phyloP scores from a whole-genome alignment of 1,284 basidiomycete species.

The Austroboletus niveus region DNA sequence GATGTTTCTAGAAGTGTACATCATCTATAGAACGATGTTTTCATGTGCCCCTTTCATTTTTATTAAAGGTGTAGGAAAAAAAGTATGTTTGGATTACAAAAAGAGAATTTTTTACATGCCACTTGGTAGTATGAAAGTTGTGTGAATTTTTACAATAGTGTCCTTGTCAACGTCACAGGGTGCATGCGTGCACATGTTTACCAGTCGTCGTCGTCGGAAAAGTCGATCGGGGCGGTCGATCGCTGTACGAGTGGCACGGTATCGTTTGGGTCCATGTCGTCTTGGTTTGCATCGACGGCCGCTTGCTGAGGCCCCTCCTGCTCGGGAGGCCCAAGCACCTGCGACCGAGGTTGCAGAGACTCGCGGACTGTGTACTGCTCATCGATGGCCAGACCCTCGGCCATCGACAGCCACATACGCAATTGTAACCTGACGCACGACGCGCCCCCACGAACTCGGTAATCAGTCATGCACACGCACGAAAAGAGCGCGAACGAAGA shows the following conservation, averaged over 20 bases:
- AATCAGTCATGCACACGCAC: no score
- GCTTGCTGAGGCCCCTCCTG: background rate
- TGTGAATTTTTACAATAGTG: no score
- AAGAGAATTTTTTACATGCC: no score
- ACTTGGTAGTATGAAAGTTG: no score
- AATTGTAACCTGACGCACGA: slow-evolving; percentile 22
- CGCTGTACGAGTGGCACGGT: slow-evolving; percentile 1
- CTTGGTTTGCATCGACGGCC: slow-evolving; percentile 7
- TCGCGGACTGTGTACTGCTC: slow-evolving; percentile 26
- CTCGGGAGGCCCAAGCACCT: slow-evolving; percentile 13
- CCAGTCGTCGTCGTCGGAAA: slow-evolving; percentile 30
- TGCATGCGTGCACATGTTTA: background rate
- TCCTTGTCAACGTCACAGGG: no score
- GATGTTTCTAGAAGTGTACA: slow-evolving; percentile 15
- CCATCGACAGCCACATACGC: slow-evolving; percentile 34
- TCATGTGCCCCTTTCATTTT: no score
- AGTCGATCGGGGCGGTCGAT: slow-evolving; percentile 18
- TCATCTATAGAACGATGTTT: no score
- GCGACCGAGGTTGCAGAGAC: slow-evolving; percentile 8
- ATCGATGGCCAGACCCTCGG: slow-evolving; percentile 30
- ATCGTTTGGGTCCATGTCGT: slow-evolving; percentile 21
- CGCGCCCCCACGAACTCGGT: no score
- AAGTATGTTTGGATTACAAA: no score
- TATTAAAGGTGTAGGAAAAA: no score
- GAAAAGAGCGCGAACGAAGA: background rate